Conservation (phyloP, 306 rosid species). For the Quercus robur region DNA sequence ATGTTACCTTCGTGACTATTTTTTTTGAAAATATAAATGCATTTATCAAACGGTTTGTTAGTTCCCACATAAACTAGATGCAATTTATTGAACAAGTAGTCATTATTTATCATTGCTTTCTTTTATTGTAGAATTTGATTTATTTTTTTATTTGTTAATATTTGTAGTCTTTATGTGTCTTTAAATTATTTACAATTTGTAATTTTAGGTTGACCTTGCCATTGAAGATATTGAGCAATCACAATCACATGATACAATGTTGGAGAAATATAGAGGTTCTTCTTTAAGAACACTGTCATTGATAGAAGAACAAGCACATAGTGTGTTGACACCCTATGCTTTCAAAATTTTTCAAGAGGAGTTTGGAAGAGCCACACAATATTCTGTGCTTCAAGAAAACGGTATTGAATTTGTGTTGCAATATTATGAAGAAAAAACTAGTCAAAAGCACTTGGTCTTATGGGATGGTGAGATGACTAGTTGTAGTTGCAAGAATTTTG, state of each 20-base stretch:
- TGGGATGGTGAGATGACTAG: constrained; percentile 6
- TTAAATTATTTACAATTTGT: not conserved
- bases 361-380: not conserved
- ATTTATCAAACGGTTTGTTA: constrained; percentile 5
- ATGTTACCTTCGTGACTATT: constrained; percentile 1
- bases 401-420: not conserved
- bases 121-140: not conserved
- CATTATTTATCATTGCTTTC: not conserved
- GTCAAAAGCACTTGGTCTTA: not conserved
- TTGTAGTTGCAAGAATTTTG: not conserved
- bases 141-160: not conserved
- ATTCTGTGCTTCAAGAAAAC: not conserved
- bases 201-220: too few species aligned
- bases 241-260: not conserved
- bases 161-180: not conserved
- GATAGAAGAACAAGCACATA: too few species aligned
- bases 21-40: constrained; percentile 14
- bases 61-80: not conserved
- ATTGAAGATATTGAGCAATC: too few species aligned
- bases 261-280: not conserved
- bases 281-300: not conserved
- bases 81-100: not conserved
- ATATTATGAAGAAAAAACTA: not conserved
- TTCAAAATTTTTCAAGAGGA: not conserved
- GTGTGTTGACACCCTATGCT: not conserved